Base-by-base conservation (phyloP, 768 basidiomycete species). In the Royoungia palumana region DNA sequence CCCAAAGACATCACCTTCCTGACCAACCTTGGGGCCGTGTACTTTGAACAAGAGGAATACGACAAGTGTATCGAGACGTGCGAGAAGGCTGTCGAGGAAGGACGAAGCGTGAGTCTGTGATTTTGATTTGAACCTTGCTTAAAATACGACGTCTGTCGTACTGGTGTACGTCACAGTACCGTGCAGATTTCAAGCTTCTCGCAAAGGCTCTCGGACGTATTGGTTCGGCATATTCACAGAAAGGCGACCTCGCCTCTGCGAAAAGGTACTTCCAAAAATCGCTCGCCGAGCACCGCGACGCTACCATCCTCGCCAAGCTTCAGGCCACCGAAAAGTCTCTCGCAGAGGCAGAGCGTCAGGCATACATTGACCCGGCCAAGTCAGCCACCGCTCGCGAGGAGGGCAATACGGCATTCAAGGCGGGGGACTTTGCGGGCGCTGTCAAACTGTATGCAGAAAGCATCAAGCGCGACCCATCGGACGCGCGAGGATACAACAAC, bases 31-130 rank as follows among this genome's bases (percentile, higher is more conserved):
- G 41, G 63, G 87, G 96, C 96, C 48, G 93, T 83, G 8, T 89
- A 94, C 70, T 94, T 93, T 60, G 96, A 99, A 72, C 79, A 95
- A 67, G 91, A 86, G 10, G 85, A 98, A 30, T 97, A 85, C 60
- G 87, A 92, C 70, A 86, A 89, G 65, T 81, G 83, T 48, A 94
- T 99, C 60, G 87, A 94, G 66, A 82, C 83, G 0, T 94, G 92
- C 66, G 85, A 96, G 62, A 94, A 92, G 70, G 95, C 96, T n/a
- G 87, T 92, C 37, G 96, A 98, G 12, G 90, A 97, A 64, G 96
- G 93, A 27, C 86, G 94, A 51, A 77, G 74, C 51, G 87, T 89
- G 58, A 40, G 79, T 28, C 13, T 12, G 12, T 12, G 28, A 11
- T 13, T 1, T 22, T 9, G 5, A 44, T 17, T 19, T n/a, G 22